phyloP scores from a whole-genome alignment of 139 green algal genomes.

The Penium margaritaceum region DNA sequence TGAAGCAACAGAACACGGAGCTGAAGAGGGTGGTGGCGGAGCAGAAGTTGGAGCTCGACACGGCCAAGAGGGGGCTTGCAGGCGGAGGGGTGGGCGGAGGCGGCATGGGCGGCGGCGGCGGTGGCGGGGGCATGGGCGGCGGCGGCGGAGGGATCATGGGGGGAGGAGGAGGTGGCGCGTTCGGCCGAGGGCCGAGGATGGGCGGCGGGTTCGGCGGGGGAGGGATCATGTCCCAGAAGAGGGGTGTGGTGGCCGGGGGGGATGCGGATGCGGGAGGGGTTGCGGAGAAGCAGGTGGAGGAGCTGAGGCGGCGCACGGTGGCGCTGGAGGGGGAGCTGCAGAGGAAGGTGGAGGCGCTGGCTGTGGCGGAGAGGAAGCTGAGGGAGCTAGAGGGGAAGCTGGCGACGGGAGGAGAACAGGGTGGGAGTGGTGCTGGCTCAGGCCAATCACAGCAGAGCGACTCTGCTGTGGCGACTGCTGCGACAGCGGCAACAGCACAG shows the following conservation, averaged over 20 bases:
- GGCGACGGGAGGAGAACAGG: not conserved
- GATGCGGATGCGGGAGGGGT: no score
- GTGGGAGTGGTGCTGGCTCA: not conserved
- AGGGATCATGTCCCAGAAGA: slow-evolving; percentile 9
- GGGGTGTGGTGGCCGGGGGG: not conserved
- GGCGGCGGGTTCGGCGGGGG: no score
- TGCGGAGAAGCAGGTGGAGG: slow-evolving; percentile 24
- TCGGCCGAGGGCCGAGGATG: not conserved
- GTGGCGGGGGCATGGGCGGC: not conserved
- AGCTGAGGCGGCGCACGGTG: slow-evolving; percentile 16
- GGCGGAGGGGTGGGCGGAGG: not conserved
- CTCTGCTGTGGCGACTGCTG: no score
- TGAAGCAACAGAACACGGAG: slow-evolving; percentile 4
- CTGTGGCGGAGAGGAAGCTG: slow-evolving; percentile 7
- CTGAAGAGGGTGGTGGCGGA: not conserved
- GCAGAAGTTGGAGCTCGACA: not conserved
- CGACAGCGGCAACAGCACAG: no score
- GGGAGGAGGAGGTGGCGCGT: not conserved
- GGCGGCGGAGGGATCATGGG: slow-evolving; percentile 5
- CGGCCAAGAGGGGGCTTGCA: no score
- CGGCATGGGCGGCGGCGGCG: not conserved
- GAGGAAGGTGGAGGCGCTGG: slow-evolving; percentile 29
- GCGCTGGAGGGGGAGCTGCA: slow-evolving; percentile 31
- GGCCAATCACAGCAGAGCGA: not conserved
- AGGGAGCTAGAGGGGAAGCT: slow-evolving; percentile 4